Base-by-base conservation (phyloP, 306 rosid genomes). In the Heteromeles arbutifolia region DNA sequence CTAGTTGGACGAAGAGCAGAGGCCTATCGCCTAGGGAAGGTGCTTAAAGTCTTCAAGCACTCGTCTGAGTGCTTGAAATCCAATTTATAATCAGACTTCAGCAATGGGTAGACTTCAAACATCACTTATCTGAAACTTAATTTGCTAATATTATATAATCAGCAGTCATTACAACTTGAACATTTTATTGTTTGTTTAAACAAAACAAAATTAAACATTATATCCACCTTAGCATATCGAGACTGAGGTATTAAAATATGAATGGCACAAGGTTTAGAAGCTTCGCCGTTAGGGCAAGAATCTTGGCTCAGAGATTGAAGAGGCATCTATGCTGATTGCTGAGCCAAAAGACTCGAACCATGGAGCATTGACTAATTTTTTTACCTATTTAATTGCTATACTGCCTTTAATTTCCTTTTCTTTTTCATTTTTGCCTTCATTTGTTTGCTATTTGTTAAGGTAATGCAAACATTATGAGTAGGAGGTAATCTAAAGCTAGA, bases 231-330 rank as follows among this genome's bases (percentile, higher is more conserved):
- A 24, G 78, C 24, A 48, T 65, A 70, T 19, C 13, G 81, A 39
- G 83, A 44, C 54, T 37, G 61, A 65, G 67, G 28, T 62, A 65
- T 48, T 48, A 48, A 48, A 48, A 48, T 4, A 74, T 13, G 11
- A 21, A 7, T 58, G 71, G 67, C 81, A 65, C 69, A 57, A 70
- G 84, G 92, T 86, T 91, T 89, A 83, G 92, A 89, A 89, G 91
- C 86, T 89, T 91, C 94, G 70, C 57, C 77, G 66, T 58, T 54
- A 24, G 25, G 73, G 70, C 78, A 78, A 37, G 80, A 84, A 78
- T 77, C 84, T 83, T 48, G 74, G 52, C 54, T 74, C 66, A 69
- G 48, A 82, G 57, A 76, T 73, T 74, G 67, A 73, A 48, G 86
- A 72, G 73, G 81, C 81, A 81, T 77, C 84, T 67, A 32, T 75